Conservation (phyloP, 2,329 filamentous ascomycete genomes). For the Penicillium sclerotiorum region DNA sequence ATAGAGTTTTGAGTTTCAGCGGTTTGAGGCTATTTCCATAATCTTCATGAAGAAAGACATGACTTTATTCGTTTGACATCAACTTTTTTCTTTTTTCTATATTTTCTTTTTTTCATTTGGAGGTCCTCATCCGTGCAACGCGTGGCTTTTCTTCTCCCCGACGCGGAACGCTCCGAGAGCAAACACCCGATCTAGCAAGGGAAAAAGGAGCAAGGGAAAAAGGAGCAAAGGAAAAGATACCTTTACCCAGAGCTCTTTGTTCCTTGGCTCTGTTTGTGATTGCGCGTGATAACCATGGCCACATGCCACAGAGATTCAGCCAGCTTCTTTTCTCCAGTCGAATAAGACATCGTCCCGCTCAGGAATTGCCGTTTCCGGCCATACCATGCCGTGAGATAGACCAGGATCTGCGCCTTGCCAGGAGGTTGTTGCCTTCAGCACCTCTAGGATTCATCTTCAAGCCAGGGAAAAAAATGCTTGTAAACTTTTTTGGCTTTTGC, state of each 20-base stretch:
- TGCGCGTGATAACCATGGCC: conserved; percentile 13
- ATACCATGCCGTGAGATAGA: conserved; percentile 3
- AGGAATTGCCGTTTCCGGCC: conserved; percentile 1
- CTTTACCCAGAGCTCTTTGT: not conserved
- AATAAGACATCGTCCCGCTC: conserved; percentile 7
- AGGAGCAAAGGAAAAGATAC: too few relatives aligned
- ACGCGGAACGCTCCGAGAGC: conserved; percentile 13
- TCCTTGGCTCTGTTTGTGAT: not conserved
- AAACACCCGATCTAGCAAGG: conserved; percentile 1
- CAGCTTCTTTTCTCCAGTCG: conserved; percentile 6
- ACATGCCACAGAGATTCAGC: conserved; percentile 14
- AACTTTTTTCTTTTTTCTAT: not conserved
- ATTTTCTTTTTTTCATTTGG: too few relatives aligned
- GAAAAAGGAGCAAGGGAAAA: not conserved
- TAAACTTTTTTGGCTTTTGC: not conserved
- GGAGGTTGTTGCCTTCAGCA: not conserved
- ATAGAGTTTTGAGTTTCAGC: conserved; percentile 1
- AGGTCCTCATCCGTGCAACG: conserved; percentile 13
- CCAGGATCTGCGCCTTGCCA: not conserved
- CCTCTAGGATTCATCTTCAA: not conserved
- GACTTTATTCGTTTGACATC: conserved; percentile 1
- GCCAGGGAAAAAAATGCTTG: too few relatives aligned
- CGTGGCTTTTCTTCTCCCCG: conserved; percentile 11
- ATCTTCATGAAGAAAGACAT: not conserved
- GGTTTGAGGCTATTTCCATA: conserved; percentile 10